These are phyloP conservation scores for Eruca vesicaria DNA, from an alignment of 441 rosid genomes.

Conservation along the genomic window DNA sequence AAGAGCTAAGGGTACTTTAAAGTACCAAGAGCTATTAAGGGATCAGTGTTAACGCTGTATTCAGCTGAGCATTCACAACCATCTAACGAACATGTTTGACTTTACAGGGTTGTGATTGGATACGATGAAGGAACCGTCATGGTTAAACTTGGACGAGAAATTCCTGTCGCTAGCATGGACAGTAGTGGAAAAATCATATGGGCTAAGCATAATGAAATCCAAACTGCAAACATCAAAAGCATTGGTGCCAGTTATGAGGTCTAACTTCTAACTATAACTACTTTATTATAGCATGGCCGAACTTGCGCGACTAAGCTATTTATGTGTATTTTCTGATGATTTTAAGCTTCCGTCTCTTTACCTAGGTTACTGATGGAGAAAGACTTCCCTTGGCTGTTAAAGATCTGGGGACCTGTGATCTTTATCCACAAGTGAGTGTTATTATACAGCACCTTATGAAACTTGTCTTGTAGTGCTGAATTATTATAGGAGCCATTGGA, in stretches of 20 bases:
- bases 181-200: constrained; percentile 94
- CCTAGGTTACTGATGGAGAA: neutral
- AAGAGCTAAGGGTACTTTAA: constrained; percentile 1
- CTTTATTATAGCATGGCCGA: neutral
- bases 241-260: constrained; percentile 98
- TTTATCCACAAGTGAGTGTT: neutral
- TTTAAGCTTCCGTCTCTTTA: constrained; percentile 17
- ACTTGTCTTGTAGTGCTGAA: neutral
- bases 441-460: neutral
- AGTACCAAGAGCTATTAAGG: neutral
- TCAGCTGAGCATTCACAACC: neutral
- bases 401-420: neutral
- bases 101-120: constrained; percentile 23
- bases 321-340: constrained; percentile 20
- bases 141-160: constrained; percentile 97
- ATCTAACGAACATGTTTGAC: constrained; percentile 11
- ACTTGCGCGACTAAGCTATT: constrained; percentile 11
- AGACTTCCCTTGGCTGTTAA: neutral
- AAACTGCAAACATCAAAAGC: constrained; percentile 94
- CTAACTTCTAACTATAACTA: constrained; percentile 7
- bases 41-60: neutral
- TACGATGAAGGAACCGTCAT: constrained; percentile 92
- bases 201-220: constrained; percentile 99
- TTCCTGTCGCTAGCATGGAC: constrained; percentile 99
- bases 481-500: neutral